Percentiles rank a stretch among this genome's conserved stretches.
phyloP scores from a whole-genome alignment of 2,329 filamentous ascomycete species.

The Stachybotrys echinatus region DNA sequence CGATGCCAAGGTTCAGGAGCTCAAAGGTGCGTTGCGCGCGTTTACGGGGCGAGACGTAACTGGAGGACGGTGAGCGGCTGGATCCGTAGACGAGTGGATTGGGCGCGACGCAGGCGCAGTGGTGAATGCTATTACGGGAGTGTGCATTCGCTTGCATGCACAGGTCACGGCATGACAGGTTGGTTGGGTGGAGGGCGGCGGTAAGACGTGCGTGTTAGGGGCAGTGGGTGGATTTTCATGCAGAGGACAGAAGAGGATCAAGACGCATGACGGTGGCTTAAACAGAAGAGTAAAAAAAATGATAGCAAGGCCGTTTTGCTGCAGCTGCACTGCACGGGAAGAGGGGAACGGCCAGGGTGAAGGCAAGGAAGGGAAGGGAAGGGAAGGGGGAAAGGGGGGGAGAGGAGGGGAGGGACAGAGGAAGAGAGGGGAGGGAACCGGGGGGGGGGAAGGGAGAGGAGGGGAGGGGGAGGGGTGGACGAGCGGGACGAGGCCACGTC shows the following conservation, averaged over 20 bases:
- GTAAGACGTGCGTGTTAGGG: not conserved
- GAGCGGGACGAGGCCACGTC: too few species aligned
- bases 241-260: not conserved
- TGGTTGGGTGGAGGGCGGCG: not conserved
- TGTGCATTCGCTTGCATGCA: not conserved
- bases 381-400: not conserved
- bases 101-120: conserved; percentile 4
- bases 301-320: not conserved
- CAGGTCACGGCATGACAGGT: too few species aligned
- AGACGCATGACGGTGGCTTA: not conserved
- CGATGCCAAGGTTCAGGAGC: conserved; percentile 69
- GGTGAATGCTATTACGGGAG: not conserved
- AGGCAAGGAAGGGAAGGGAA: too few species aligned
- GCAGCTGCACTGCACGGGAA: not conserved
- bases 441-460: too few species aligned
- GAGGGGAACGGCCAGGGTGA: not conserved
- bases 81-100: not conserved
- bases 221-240: not conserved
- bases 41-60: conserved; percentile 79
- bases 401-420: not conserved
- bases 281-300: too few species aligned
- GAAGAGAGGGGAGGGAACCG: too few species aligned
- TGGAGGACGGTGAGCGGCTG: conserved; percentile 18
- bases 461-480: too few species aligned
- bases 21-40: conserved; percentile 89